Percentiles rank a stretch among this genome's conserved stretches.
These are phyloP conservation scores for Mycena rosella DNA, from an alignment of 768 basidiomycete species.

Conservation along the genomic window DNA sequence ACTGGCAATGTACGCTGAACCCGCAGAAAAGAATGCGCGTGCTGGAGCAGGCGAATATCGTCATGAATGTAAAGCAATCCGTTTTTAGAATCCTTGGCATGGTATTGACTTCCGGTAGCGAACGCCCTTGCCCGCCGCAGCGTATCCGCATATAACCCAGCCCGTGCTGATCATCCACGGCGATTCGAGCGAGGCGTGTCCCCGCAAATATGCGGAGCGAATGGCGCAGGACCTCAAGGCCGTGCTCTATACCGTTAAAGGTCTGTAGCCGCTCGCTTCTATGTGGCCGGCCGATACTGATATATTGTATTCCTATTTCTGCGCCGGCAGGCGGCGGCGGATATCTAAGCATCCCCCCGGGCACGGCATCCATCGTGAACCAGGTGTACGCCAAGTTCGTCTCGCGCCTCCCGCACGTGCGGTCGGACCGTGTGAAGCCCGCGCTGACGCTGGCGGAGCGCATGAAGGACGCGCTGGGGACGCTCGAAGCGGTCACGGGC, in stretches of 20 bases:
- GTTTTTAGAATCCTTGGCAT: background rate
- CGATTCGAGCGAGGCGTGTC: slow-evolving; percentile 67
- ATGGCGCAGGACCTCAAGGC: slow-evolving; percentile 63
- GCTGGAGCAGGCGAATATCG: slow-evolving; percentile 66
- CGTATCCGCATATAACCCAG: slow-evolving; percentile 65
- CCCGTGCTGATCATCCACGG: slow-evolving; percentile 82
- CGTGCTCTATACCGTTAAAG: slow-evolving; percentile 71
- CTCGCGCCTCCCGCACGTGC: slow-evolving; percentile 60
- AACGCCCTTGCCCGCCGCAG: slow-evolving; percentile 60
- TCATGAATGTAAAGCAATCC: slow-evolving; percentile 66
- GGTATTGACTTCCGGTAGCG: slow-evolving; percentile 56
- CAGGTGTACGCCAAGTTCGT: slow-evolving; percentile 75
- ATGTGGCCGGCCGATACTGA: background rate
- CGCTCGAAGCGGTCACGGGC: slow-evolving; percentile 64
- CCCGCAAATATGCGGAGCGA: slow-evolving; percentile 70
- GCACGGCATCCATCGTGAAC: slow-evolving; percentile 72
- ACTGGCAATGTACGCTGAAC: slow-evolving; percentile 70
- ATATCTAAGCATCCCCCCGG: slow-evolving; percentile 66
- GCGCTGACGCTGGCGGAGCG: slow-evolving; percentile 55
- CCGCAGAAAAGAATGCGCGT: slow-evolving; percentile 66
- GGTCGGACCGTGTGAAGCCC: slow-evolving; percentile 62
- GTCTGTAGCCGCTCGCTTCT: slow-evolving; percentile 45
- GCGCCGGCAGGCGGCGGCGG: slow-evolving; percentile 70
- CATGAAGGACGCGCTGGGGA: slow-evolving; percentile 66
- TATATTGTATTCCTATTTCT: too few species aligned